Conservation (phyloP, 2,329 filamentous ascomycete genomes). For the Camillea tinctor region DNA sequence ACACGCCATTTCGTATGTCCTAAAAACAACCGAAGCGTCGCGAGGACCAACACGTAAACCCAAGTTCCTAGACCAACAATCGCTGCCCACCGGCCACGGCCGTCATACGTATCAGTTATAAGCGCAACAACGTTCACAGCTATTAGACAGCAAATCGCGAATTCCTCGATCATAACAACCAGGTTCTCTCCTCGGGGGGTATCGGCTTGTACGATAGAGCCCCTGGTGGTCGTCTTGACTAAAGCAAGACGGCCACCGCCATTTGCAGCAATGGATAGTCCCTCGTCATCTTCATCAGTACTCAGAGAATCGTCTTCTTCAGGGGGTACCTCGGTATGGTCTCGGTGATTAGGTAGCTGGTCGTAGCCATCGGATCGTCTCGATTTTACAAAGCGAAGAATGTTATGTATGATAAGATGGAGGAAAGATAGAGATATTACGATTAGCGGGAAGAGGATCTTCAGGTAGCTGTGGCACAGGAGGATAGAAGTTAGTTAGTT, state of each 20-base stretch:
- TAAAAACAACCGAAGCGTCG: constrained; percentile 68
- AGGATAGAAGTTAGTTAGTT: no score
- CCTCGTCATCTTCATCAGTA: constrained; percentile 59
- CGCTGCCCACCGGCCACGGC: constrained; percentile 57
- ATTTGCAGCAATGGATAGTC: constrained; percentile 48
- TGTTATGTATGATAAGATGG: constrained; percentile 59
- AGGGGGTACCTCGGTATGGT: constrained; percentile 53
- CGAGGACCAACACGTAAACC: constrained; percentile 76
- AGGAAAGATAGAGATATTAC: constrained; percentile 69
- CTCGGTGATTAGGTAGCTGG: constrained; percentile 44
- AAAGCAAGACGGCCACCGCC: constrained; percentile 56
- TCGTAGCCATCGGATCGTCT: constrained; percentile 59
- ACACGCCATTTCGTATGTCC: constrained; percentile 64
- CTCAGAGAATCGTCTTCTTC: constrained; percentile 48
- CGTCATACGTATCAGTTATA: constrained; percentile 57
- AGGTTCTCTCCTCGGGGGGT: constrained; percentile 71
- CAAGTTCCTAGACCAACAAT: constrained; percentile 71
- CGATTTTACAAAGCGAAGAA: constrained; percentile 51
- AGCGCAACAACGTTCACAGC: constrained; percentile 66
- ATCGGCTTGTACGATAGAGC: constrained; percentile 69
- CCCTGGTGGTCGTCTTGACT: constrained; percentile 59
- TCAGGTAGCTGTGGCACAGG: constrained; percentile 62
- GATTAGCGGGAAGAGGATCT: constrained; percentile 74
- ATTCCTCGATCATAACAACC: constrained; percentile 70
- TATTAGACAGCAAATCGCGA: constrained; percentile 71